Conservation (phyloP, 371 early-diverging fungal species). For the Smittium culicis region DNA sequence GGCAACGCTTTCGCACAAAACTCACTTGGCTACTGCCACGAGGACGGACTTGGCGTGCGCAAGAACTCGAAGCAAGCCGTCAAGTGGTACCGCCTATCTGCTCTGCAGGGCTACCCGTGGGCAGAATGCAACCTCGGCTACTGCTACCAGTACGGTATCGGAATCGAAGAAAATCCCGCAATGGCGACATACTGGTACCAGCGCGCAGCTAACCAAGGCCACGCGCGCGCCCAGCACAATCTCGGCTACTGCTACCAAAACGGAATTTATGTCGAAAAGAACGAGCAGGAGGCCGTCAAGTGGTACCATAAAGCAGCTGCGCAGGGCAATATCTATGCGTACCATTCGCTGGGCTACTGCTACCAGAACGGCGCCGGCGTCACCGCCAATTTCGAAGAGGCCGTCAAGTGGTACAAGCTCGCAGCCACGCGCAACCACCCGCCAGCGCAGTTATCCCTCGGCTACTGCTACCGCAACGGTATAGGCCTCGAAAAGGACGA, state of each 20-base stretch:
- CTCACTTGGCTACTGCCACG: slow-evolving; percentile 61
- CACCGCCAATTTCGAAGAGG: slow-evolving; percentile 42
- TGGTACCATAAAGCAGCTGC: slow-evolving; percentile 61
- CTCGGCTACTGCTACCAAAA: slow-evolving; percentile 76
- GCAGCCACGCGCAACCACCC: slow-evolving; percentile 50
- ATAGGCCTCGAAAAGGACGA: slow-evolving; percentile 54
- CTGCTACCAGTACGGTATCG: slow-evolving; percentile 73
- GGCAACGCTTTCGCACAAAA: slow-evolving; percentile 73
- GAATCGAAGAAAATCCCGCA: slow-evolving; percentile 42
- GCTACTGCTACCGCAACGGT: slow-evolving; percentile 64
- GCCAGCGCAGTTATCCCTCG: slow-evolving; percentile 63
- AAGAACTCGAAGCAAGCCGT: slow-evolving; percentile 44
- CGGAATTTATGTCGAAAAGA: slow-evolving; percentile 55
- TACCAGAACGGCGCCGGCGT: slow-evolving; percentile 80
- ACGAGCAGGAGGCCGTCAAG: slow-evolving; percentile 46
- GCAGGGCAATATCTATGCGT: slow-evolving; percentile 61
- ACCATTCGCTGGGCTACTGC: slow-evolving; percentile 77
- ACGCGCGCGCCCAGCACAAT: slow-evolving; percentile 72
- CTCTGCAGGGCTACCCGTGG: slow-evolving; percentile 53
- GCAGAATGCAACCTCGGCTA: slow-evolving; percentile 71
- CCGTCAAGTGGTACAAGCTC: slow-evolving; percentile 56
- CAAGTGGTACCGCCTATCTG: slow-evolving; percentile 52
- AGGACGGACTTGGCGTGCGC: slow-evolving; percentile 53
- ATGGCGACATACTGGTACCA: slow-evolving; percentile 67
- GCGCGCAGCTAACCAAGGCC: slow-evolving; percentile 59